Evolutionary conservation across 225 moss, liverwort and hornwort genomes (phyloP).

Genomic region (Ulota crispa): DNA sequence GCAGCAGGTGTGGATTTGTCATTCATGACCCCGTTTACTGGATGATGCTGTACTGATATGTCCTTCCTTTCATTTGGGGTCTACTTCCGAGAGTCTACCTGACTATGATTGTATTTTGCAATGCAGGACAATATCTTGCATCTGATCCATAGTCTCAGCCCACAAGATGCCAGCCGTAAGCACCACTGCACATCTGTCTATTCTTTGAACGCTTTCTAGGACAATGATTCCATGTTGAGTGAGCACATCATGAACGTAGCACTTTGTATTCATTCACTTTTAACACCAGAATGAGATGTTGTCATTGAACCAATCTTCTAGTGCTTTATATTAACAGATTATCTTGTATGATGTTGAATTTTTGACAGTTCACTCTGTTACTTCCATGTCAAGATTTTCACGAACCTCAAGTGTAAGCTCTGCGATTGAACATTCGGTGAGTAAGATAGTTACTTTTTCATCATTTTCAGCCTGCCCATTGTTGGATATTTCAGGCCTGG

Average conservation of each 20-base stretch:
- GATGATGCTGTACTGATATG: slow-evolving; percentile 19
- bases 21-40: not conserved
- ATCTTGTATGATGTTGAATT: slow-evolving; percentile 26
- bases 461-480: slow-evolving; percentile 6
- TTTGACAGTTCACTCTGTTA: slow-evolving; percentile 43
- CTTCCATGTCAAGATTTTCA: slow-evolving; percentile 51
- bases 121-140: slow-evolving; percentile 55
- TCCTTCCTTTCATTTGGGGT: slow-evolving; percentile 18
- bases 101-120: slow-evolving; percentile 2
- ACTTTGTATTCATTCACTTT: not conserved
- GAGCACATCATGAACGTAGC: slow-evolving; percentile 1
- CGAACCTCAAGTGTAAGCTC: slow-evolving; percentile 57
- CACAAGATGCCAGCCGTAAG: slow-evolving; percentile 48
- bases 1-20: slow-evolving; percentile 48
- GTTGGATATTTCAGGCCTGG: slow-evolving; percentile 10
- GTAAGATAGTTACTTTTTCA: slow-evolving; percentile 14
- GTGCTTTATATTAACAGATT: not conserved
- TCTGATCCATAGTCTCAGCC: slow-evolving; percentile 53
- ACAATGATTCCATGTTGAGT: slow-evolving; percentile 9
- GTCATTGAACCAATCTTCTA: not conserved
- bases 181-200: slow-evolving; percentile 12
- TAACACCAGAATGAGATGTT: not conserved
- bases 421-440: slow-evolving; percentile 49
- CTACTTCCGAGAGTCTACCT: slow-evolving; percentile 7
- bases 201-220: not conserved